Percentiles rank a stretch among this genome's conserved stretches.
phyloP scores from a whole-genome alignment of 345 rosid species.

The Angophora floribunda region DNA sequence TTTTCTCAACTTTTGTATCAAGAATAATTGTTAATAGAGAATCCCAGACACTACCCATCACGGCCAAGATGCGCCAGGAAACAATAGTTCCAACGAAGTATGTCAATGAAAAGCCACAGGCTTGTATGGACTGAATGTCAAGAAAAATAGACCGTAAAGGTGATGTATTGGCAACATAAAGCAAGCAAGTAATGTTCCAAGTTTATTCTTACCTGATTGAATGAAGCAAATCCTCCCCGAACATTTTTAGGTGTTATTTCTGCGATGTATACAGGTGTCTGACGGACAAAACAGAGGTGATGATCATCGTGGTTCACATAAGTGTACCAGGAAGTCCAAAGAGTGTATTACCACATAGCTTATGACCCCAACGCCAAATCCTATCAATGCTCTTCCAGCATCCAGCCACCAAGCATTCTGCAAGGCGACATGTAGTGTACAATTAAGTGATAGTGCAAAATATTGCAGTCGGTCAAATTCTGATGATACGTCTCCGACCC shows the following conservation, averaged over 20 bases:
- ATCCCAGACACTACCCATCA: background rate
- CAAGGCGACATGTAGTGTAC: background rate
- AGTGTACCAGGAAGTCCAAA: background rate
- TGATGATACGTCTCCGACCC: background rate
- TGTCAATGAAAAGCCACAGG: background rate
- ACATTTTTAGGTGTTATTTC: slow-evolving; percentile 12
- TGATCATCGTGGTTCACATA: background rate
- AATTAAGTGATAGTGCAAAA: background rate
- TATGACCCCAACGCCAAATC: background rate
- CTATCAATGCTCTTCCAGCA: background rate
- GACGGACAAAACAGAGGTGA: background rate
- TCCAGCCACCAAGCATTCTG: background rate
- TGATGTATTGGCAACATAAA: background rate
- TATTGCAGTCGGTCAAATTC: background rate
- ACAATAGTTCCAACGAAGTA: slow-evolving; percentile 7
- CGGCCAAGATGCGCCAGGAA: slow-evolving; percentile 9
- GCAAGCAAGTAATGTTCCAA: background rate
- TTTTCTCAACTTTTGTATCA: background rate
- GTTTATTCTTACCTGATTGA: slow-evolving; percentile 1
- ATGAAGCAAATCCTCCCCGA: slow-evolving; percentile 7
- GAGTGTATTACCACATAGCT: background rate
- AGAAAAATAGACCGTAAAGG: background rate
- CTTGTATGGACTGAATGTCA: background rate
- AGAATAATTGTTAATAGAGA: background rate
- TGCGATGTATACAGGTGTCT: background rate